These are phyloP conservation scores for Solanum rostratum DNA, from an alignment of 257 asterid genomes.

Conservation along the genomic window DNA sequence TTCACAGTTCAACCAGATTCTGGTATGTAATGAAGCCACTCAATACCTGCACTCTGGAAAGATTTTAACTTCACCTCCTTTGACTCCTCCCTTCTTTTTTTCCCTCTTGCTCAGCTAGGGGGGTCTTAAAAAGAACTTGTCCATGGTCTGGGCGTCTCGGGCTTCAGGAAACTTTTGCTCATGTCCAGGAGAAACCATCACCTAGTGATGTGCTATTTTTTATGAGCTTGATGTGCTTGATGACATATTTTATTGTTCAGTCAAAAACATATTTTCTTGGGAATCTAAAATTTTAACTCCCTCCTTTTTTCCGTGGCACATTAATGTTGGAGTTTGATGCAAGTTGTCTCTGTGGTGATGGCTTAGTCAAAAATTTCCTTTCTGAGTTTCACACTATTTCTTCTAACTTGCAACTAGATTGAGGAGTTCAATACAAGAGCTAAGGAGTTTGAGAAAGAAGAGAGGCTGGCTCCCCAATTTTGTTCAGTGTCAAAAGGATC, in stretches of 20 bases:
- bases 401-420: constrained; percentile 27
- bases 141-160: not conserved
- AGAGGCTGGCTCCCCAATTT: constrained; percentile 2
- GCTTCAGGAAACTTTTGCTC: not conserved
- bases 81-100: not conserved
- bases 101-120: not conserved
- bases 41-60: not conserved
- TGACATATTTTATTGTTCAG: not conserved
- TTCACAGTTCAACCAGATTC: not conserved
- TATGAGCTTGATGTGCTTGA: not conserved
- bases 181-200: not conserved
- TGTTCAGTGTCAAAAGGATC: constrained; percentile 21
- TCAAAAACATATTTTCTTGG: not conserved
- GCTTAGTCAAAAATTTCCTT: not conserved
- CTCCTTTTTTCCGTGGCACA: not conserved
- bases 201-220: not conserved
- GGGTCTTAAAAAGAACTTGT: not conserved
- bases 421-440: constrained; percentile 66
- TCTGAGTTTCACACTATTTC: not conserved
- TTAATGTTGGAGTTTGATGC: not conserved
- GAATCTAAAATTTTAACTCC: not conserved
- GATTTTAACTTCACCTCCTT: not conserved
- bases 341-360: not conserved
- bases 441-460: constrained; percentile 36
- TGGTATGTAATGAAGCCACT: not conserved